Evolutionary conservation across 2,329 filamentous ascomycete genomes (phyloP).

Genomic region (Chrysosporium queenslandicum): DNA sequence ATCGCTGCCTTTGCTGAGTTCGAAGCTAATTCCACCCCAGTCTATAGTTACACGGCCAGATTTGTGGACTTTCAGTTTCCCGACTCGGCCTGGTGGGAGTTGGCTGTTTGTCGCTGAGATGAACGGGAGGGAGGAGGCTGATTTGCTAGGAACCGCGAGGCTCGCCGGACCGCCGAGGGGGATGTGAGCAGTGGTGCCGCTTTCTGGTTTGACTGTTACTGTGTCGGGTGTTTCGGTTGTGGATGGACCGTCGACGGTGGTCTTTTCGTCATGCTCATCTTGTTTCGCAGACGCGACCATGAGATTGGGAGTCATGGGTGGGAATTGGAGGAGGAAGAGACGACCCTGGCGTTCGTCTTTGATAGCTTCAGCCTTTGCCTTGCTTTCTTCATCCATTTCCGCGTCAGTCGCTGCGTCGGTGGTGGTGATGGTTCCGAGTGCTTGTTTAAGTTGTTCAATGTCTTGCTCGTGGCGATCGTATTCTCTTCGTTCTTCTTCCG

Average conservation of each 20-base stretch:
- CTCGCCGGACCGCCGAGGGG: slow-evolving; percentile 4
- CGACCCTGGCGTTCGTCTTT: slow-evolving; percentile 42
- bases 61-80: slow-evolving; percentile 52
- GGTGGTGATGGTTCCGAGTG: slow-evolving; percentile 21
- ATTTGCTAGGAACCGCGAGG: slow-evolving; percentile 10
- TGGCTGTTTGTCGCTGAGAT: slow-evolving; percentile 34
- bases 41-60: slow-evolving; percentile 53
- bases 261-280: slow-evolving; percentile 18
- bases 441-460: slow-evolving; percentile 32
- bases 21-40: slow-evolving; percentile 53
- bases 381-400: slow-evolving; percentile 17
- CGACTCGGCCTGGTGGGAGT: slow-evolving; percentile 46
- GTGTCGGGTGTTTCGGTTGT: background rate
- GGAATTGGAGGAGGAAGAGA: slow-evolving; percentile 55
- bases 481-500: slow-evolving; percentile 35
- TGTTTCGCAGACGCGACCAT: slow-evolving; percentile 27
- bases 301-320: slow-evolving; percentile 52
- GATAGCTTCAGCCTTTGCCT: slow-evolving; percentile 21
- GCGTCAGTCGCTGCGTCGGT: slow-evolving; percentile 11
- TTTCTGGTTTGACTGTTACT: slow-evolving; percentile 14
- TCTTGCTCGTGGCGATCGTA: slow-evolving; percentile 35
- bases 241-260: slow-evolving; percentile 1
- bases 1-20: slow-evolving; percentile 47
- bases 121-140: slow-evolving; percentile 23
- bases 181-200: slow-evolving; percentile 7